Conservation (phyloP, 2,329 filamentous ascomycete genomes). For the Calonectria fujianensis region DNA sequence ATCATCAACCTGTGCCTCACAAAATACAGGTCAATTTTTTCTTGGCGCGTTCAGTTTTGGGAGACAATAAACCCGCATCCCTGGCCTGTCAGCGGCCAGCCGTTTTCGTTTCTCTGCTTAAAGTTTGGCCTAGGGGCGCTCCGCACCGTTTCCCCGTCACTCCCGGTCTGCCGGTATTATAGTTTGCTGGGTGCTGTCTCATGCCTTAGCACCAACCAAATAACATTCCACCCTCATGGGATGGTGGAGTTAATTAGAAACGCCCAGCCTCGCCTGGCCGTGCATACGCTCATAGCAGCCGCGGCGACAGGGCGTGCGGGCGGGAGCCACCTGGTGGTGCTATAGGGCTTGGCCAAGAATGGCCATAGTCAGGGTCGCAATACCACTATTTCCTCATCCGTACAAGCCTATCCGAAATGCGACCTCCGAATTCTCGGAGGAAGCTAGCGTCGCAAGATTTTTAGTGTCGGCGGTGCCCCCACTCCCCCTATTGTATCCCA, state of each 20-base stretch:
- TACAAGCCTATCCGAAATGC: background rate
- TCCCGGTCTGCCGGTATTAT: background rate
- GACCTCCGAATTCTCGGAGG: background rate
- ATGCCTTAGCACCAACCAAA: background rate
- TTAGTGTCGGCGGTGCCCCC: background rate
- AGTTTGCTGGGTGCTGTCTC: background rate
- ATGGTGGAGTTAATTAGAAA: background rate
- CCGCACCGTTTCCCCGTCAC: conserved; percentile 4
- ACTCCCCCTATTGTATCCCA: background rate
- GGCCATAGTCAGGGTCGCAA: background rate
- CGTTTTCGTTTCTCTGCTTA: background rate
- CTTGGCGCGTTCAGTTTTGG: background rate
- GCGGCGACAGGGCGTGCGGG: background rate
- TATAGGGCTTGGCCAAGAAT: background rate
- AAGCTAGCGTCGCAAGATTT: background rate
- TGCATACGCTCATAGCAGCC: background rate
- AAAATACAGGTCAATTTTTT: background rate
- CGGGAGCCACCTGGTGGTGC: background rate
- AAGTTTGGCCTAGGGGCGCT: background rate
- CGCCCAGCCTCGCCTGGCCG: background rate
- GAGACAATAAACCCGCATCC: background rate
- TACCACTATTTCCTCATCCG: background rate
- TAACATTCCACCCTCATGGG: background rate
- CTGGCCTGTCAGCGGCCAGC: background rate
- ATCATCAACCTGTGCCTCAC: background rate